These are phyloP conservation scores for Leucoagaricus sp. DNA, from an alignment of 1,284 basidiomycete genomes.

Conservation along the genomic window DNA sequence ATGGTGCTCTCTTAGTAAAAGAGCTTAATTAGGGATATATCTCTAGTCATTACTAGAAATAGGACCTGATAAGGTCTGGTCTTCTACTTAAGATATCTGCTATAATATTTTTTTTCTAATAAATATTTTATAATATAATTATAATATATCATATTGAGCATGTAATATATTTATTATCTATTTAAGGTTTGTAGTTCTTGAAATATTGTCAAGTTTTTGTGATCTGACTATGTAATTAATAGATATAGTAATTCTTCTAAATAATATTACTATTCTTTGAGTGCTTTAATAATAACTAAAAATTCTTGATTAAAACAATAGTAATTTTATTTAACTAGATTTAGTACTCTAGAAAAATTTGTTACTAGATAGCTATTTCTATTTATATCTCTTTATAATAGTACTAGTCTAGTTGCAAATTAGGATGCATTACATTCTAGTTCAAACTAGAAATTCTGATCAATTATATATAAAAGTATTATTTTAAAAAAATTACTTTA, in stretches of 20 bases:
- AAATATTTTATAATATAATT: conserved; percentile 10
- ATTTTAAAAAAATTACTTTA: no score
- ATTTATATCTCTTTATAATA: conserved; percentile 28
- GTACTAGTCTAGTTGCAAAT: conserved; percentile 26
- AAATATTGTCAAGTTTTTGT: conserved; percentile 46
- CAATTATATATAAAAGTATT: no score
- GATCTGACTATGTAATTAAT: conserved; percentile 39
- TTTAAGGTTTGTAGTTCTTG: conserved; percentile 34
- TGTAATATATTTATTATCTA: conserved; percentile 43
- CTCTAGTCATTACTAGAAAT: no score
- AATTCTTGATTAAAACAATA: conserved; percentile 39
- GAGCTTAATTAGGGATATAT: no score
- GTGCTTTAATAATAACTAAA: conserved; percentile 38
- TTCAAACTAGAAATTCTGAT: conserved; percentile 19
- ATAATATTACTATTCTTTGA: conserved; percentile 42
- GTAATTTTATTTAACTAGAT: conserved; percentile 40
- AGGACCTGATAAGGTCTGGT: conserved; percentile 19
- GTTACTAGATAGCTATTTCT: conserved; percentile 5
- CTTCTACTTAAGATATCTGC: conserved; percentile 21
- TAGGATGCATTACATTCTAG: conserved; percentile 28
- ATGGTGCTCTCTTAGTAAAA: no score
- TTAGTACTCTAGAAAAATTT: conserved; percentile 29
- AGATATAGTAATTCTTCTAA: conserved; percentile 24
- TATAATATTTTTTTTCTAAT: conserved; percentile 15
- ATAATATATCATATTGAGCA: conserved; percentile 13